Evolutionary conservation across 306 rosid genomes (phyloP), one percentile per base, ranked within the genome.

Genomic region (Myrica gale): DNA sequence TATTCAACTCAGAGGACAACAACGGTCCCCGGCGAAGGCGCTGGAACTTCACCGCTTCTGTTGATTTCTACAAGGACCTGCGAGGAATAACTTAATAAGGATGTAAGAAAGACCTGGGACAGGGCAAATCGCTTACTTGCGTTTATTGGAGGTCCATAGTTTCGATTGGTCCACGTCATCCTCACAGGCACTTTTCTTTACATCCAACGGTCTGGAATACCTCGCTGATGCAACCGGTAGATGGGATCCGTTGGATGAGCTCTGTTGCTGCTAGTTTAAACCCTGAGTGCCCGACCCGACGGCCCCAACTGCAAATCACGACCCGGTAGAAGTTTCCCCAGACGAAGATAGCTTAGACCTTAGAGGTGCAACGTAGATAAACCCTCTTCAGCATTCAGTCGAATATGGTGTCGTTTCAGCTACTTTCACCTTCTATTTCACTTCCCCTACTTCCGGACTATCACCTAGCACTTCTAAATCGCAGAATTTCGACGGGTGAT

Each of bases 401-500:
- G 37, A 41, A 72, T 81, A 91, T 94, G 97, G 89, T 91, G 0
- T 77, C 93, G 21, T 77, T 88, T 83, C 81, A 46, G 67, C 82
- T 85, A 19, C 80, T 80, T 56, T 82, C 80, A 11, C 77, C 87
- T 17, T 37, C 77, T 41, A 52, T 78, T 61, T 42, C 75, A 10
- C 23, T 77, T 75, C 70, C 66, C 56, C 56, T 7, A 78, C 80
- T 53, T 53, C 79, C 47, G 10, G 48, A 74, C 19, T 78, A 79
- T 19, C 54, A 32, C 82, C 79, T 82, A 48, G 77, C 75, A 46
- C 78, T 67, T 42, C 65, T 43, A 66, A 39, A 42, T 48, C 84
- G 2, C 51, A 76, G 50, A 72, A 7, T 63, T 68, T 16, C 8
- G 23, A 72, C 21, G 17, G 45, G 45, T 17, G 3, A 41, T 21